Evolutionary conservation across 352 stramenopile genomes (phyloP), one percentile per base, ranked within the genome.

Genomic region (Globisporangium lucens): DNA sequence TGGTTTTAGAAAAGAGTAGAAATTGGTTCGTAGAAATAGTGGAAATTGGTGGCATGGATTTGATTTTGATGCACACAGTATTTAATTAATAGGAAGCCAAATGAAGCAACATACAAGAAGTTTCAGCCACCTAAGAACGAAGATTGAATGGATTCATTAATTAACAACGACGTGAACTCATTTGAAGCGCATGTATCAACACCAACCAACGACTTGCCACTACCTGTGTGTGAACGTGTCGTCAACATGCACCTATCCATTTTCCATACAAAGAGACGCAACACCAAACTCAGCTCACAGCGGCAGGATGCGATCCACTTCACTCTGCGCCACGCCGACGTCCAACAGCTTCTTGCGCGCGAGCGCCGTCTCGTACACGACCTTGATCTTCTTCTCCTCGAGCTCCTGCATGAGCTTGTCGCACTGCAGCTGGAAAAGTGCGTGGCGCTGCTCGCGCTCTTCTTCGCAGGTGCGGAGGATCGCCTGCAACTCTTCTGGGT

Each of bases 281-380:
- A 51, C 43, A 51, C 30, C 30, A 51, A 51, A 22, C 43, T 51
- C 38, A 33, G 30, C 29, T 66, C 66, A 71, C 9, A 74, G 24
- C 9, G 68, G 65, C 47, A 74, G 38, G 36, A 74, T 65, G 52
- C 63, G 64, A 35, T 74, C 68, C 20, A 74, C 51, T n/a, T 74
- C 64, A 13, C n/a, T 46, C 41, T 53, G 47, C 29, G 30, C 38
- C n/a, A 74, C 65, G 5, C 68, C 68, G 5, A 74, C 65, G 43
- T 85, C 77, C 55, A 80, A 64, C 67, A 87, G 57, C 57, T 79
- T 82, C 62, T 83, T 82, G 36, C 78, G 72, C 60, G 78, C 76
- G 27, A 82, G 56, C 15, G 76, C 64, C 0, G 58, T 74, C 49
- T 74, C 56, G 24, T 47, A 67, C 22, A 72, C 51, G 22, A 71